Base-by-base conservation (phyloP, 2,329 filamentous ascomycete species). In the Leptographium lundbergii region DNA sequence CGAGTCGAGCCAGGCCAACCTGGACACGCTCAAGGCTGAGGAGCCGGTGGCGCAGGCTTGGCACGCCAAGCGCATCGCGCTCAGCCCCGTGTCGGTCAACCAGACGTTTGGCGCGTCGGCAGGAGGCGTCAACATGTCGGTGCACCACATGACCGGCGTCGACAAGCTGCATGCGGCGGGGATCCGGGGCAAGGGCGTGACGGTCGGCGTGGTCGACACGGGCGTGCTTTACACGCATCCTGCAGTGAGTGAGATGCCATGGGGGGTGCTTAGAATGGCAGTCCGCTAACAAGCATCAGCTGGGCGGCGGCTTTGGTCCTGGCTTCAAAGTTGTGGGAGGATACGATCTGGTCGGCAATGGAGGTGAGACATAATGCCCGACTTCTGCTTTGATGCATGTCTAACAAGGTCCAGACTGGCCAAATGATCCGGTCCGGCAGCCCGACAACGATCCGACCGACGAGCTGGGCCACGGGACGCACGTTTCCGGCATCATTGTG, bases 301-400 rank as follows among this genome's bases (percentile, higher is more conserved):
- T 76, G 4, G 65, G 65, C 11, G 65, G 64, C 4, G 63, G 65
- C 0, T 62, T 65, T 27, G 66, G 66, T 0, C 47, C 62, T 11
- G 66, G 65, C 0, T 66, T 58, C 59, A 68, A 65, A 55, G 59
- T 68, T 2, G 59, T 61, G 11, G 66, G 63, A 0, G 66, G 66
- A 0, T 68, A 63, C 27, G 66, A 68, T 51, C 60, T 67, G 0
- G 64, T 67, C 5, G 66, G 66, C n/a, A 59, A 66, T 32, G 51
- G 29, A 36, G 13, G 57, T 59, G 27, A 45, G 56, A 27, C 27
- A 27, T 29, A 4, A 4, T 17, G 17, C 22, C 24, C 32, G 45
- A 56, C 22, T 42, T 9, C 2, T 61, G 57, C 13, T 36, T 25
- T 47, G 24, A 6, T 52, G 2, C 19, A 52, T 13, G 6, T 2